Base-by-base conservation (phyloP, 306 rosid species). In the Comarum palustre region DNA sequence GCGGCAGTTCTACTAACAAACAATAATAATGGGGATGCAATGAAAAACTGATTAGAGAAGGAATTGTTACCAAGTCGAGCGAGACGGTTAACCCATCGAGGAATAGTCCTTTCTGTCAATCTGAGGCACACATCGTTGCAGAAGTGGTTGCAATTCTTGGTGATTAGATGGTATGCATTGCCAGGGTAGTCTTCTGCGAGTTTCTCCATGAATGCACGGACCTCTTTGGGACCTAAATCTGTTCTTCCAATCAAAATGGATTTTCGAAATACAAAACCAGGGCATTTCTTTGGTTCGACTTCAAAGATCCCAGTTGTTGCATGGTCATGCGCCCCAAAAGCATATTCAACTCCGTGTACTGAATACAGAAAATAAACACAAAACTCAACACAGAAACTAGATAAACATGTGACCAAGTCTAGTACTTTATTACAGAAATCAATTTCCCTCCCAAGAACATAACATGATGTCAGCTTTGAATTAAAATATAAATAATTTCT, bases 11-110 rank as follows among this genome's bases (percentile, higher is more conserved):
- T 71, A 52, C 50, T 36, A 20, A 24, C 15, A 13, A 57, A 27
- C 19, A 57, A 25, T 20, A 69, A 11, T 9, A 34, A 25, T 41
- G 4, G 24, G 50, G 11, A 3, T 22, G 48, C 3, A 19, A 15
- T 55, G 20, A 60, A 60, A 10, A 55, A 41, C 52, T 24, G 19
- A 19, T 16, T 25, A 9, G n/a, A 72, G 68, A 70, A 27, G 5
- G n/a, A 80, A 2, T 52, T 60, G 78, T 82, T 80, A 94, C 99
- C 99, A 19, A 95, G 92, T 48, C 97, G 86, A 55, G 99, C 99
- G 42, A 95, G 99, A 13, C 99, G 90, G 72, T 95, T 95, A 2
- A 95, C 96, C 99, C 99, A 95, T 7, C 96, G 82, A 65, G 99
- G 99, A 70, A 95, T 91, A 5, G 93, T 86, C 65, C 80, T 90